Evolutionary conservation across 2,329 filamentous ascomycete species (phyloP), one percentile per base, ranked within the genome.

Genomic region (Cercospora sp.): DNA sequence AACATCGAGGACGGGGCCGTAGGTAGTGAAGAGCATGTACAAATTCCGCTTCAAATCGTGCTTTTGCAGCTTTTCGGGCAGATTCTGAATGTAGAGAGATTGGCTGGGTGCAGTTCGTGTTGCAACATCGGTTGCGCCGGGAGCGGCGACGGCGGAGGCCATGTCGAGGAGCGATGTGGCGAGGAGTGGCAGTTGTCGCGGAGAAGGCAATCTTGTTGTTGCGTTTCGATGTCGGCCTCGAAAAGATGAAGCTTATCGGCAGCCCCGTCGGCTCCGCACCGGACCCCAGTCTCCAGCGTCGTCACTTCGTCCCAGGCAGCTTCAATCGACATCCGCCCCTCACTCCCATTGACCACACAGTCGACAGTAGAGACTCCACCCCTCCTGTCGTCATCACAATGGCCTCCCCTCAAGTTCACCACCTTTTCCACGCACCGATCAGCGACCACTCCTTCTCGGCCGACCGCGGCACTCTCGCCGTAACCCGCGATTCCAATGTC

Each of bases 371-470:
- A 98, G 95, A 96, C 93, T 88, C 55, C 77, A 68, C 77, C 77
- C 74, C 92, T 96, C 93, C 92, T 95, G 93, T 91, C 74, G 39
- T 30, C 30, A 61, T 60, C 67, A 86, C 63, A 68, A 98, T 98
- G 94, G 85, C 92, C 65, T 80, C 90, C 68, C 92, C 94, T 72
- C 92, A 98, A 86, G 91, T 96, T 67, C 93, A 98, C 83, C 94
- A 98, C 78, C 90, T 99, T 73, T 99, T 99, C 84, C 93, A 98
- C 84, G 89, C 91, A 75, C 93, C 94, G 70, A 97, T 99, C 78
- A 92, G 93, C 73, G 95, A 99, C 85, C 95, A 99, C 82, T 97
- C 94, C 67, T 99, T 99, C 87, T 97, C 94, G 72, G 89, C 93
- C 70, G 95, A 99, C 83, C 92, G 90, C 79, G 85, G 89, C 80